These are phyloP conservation scores for Nidula microcarpa DNA, from an alignment of 768 basidiomycete genomes.

Conservation along the genomic window DNA sequence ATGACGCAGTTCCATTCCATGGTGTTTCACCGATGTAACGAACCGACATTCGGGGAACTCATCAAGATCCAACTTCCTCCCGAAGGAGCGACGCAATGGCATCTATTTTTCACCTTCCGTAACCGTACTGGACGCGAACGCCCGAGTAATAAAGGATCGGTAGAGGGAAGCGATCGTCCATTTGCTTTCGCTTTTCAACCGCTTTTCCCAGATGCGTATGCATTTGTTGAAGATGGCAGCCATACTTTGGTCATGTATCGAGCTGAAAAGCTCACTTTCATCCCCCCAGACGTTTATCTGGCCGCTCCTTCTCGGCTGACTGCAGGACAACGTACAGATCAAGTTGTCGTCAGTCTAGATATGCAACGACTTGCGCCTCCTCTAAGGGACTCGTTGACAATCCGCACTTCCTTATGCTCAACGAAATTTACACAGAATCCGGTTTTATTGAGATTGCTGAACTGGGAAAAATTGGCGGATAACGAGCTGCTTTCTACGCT, in stretches of 20 bases:
- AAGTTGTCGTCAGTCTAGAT: slow-evolving; percentile 52
- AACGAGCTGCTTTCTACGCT: slow-evolving; percentile 66
- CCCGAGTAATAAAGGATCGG: slow-evolving; percentile 24
- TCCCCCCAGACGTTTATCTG: slow-evolving; percentile 72
- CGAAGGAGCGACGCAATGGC: slow-evolving; percentile 71
- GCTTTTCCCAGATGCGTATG: slow-evolving; percentile 68
- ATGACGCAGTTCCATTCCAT: slow-evolving; percentile 84
- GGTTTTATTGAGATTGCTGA: slow-evolving; percentile 73
- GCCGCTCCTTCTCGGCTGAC: slow-evolving; percentile 58
- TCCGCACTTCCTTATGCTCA: slow-evolving; percentile 90
- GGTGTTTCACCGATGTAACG: slow-evolving; percentile 84
- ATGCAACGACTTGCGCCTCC: slow-evolving; percentile 65
- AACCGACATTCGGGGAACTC: slow-evolving; percentile 91
- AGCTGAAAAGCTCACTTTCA: slow-evolving; percentile 64
- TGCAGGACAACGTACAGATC: slow-evolving; percentile 57
- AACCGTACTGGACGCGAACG: slow-evolving; percentile 60
- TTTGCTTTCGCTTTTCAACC: slow-evolving; percentile 95
- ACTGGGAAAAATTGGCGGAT: slow-evolving; percentile 73
- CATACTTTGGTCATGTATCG: slow-evolving; percentile 84
- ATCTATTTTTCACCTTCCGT: slow-evolving; percentile 92
- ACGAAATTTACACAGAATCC: slow-evolving; percentile 90
- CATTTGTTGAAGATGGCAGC: slow-evolving; percentile 87
- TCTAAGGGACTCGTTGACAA: slow-evolving; percentile 70
- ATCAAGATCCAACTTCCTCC: slow-evolving; percentile 81
- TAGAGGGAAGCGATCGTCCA: slow-evolving; percentile 59